phyloP scores from a whole-genome alignment of 305 asterid genomes.

The Ruellia speciosa region DNA sequence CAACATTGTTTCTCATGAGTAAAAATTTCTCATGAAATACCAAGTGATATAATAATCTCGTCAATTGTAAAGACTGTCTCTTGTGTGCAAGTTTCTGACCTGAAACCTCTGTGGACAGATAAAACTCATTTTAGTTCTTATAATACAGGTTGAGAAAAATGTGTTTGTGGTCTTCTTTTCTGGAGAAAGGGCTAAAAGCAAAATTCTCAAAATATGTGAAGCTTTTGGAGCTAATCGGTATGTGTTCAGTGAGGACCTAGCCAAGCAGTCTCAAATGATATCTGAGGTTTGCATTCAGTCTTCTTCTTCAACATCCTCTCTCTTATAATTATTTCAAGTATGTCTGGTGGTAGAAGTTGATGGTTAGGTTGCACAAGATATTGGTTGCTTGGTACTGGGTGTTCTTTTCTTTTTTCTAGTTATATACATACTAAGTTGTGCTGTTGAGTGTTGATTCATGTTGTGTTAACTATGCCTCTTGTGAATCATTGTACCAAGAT shows the following conservation, averaged over 20 bases:
- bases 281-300: conserved; percentile 46
- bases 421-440: too few relatives aligned
- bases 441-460: too few relatives aligned
- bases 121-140: conserved; percentile 21
- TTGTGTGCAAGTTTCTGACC: conserved; percentile 1
- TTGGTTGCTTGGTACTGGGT: too few relatives aligned
- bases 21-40: neutral
- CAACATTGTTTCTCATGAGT: neutral
- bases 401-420: too few relatives aligned
- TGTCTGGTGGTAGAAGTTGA: too few relatives aligned
- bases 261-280: conserved; percentile 73
- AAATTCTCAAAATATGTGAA: conserved; percentile 91
- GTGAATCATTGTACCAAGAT: too few relatives aligned
- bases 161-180: conserved; percentile 86
- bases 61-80: too few relatives aligned
- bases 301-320: conserved; percentile 2
- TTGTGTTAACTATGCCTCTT: too few relatives aligned
- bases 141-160: conserved; percentile 81
- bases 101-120: neutral
- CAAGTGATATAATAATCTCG: too few relatives aligned
- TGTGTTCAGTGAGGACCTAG: conserved; percentile 61
- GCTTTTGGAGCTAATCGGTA: conserved; percentile 99
- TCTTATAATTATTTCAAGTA: neutral
- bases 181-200: conserved; percentile 88
- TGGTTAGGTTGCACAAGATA: too few relatives aligned